Conservation (phyloP, 306 rosid species). For the Acacia acuminata region DNA sequence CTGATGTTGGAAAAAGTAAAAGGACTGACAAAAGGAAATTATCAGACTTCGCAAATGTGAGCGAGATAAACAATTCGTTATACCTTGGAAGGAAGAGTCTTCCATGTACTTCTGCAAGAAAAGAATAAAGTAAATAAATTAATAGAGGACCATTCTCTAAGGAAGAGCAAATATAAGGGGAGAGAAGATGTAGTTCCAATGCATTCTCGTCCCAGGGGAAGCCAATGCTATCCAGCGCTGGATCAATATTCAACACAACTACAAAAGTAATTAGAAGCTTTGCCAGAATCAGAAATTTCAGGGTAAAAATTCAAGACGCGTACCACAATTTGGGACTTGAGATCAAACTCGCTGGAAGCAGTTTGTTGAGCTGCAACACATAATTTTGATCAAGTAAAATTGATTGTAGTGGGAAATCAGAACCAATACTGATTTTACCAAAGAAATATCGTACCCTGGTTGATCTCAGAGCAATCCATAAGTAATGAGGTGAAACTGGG, state of each 20-base stretch:
- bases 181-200: slow-evolving; percentile 23
- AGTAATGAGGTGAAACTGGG: slow-evolving; percentile 77
- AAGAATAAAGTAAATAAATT: slow-evolving; percentile 31
- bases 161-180: slow-evolving; percentile 17
- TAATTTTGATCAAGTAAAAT: slow-evolving; percentile 35
- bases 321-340: slow-evolving; percentile 77
- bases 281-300: neutral
- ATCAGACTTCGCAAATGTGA: slow-evolving; percentile 1
- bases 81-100: slow-evolving; percentile 92
- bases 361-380: slow-evolving; percentile 50
- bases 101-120: slow-evolving; percentile 81
- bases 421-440: slow-evolving; percentile 5
- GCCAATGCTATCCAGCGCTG: slow-evolving; percentile 23
- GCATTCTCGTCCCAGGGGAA: slow-evolving; percentile 19
- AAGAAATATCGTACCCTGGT: slow-evolving; percentile 50
- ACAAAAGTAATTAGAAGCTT: slow-evolving; percentile 1
- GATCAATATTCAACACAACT: neutral
- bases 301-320: slow-evolving; percentile 25
- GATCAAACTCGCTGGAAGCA: slow-evolving; percentile 44
- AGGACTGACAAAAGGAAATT: slow-evolving; percentile 20
- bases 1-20: neutral
- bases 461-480: slow-evolving; percentile 47
- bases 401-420: slow-evolving; percentile 24
- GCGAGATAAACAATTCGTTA: slow-evolving; percentile 21
- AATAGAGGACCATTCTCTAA: neutral